phyloP scores from a whole-genome alignment of 148 eudicot genomes.

The Cornus florida region DNA sequence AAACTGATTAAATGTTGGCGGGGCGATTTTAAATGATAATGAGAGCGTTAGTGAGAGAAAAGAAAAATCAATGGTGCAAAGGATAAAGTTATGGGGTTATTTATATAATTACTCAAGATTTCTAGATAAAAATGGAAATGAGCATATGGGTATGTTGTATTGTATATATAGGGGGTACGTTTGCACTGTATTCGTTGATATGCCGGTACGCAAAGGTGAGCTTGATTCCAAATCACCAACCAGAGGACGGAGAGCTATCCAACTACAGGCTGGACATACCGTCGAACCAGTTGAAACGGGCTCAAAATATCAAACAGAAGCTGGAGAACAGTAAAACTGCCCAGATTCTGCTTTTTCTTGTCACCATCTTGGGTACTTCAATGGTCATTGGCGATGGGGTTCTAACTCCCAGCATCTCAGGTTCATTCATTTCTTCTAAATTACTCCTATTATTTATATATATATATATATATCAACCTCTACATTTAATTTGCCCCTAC shows the following conservation, averaged over 20 bases:
- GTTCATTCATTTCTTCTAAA: conserved; percentile 1
- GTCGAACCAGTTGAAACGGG: conserved; percentile 16
- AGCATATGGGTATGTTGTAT: too few species aligned
- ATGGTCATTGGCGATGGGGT: conserved; percentile 29
- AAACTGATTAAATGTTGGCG: too few species aligned
- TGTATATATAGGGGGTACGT: conserved; percentile 46
- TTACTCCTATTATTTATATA: too few species aligned
- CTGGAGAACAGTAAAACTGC: conserved; percentile 24
- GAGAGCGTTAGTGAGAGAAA: too few species aligned
- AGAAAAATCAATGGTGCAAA: too few species aligned
- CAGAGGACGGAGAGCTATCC: conserved; percentile 34
- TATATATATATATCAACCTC: too few species aligned
- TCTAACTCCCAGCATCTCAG: conserved; percentile 39
- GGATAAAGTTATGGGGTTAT: too few species aligned
- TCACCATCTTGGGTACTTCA: conserved; percentile 40
- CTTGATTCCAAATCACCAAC: conserved; percentile 36
- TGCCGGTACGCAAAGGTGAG: conserved; percentile 39
- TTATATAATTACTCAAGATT: too few species aligned
- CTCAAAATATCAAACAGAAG: conserved; percentile 25
- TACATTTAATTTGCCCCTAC: neutral
- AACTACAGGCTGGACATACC: conserved; percentile 26
- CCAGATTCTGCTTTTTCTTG: conserved; percentile 30
- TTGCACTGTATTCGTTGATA: conserved; percentile 42
- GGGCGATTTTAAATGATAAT: too few species aligned
- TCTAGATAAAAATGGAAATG: too few species aligned